Evolutionary conservation across 768 basidiomycete species (phyloP).

Genomic region (Suillus tomentosus): DNA sequence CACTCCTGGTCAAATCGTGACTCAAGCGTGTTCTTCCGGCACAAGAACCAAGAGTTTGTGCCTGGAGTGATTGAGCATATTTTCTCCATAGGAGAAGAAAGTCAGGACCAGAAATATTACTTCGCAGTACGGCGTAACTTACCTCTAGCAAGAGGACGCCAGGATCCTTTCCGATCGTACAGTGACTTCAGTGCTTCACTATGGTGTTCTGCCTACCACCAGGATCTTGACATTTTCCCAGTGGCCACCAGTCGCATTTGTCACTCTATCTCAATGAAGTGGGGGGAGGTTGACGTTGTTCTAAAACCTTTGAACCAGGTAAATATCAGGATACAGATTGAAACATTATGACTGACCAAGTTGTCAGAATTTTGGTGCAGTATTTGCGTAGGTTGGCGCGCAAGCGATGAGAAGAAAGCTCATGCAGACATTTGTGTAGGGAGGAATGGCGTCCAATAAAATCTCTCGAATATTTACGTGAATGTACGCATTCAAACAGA

Average conservation of each 20-base stretch:
- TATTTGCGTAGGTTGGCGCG: no score
- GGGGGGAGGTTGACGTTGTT: neutral
- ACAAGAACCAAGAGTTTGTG: neutral
- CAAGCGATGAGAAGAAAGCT: no score
- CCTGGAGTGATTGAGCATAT: neutral
- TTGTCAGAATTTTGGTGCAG: no score
- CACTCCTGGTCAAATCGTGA: neutral
- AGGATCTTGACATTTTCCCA: neutral
- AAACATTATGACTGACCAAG: no score
- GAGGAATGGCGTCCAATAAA: no score
- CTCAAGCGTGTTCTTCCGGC: neutral
- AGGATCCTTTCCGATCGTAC: neutral
- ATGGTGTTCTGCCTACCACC: neutral
- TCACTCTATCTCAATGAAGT: neutral
- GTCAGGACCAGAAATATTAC: neutral
- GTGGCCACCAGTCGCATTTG: neutral
- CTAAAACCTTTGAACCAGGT: neutral
- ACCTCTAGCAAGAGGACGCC: neutral
- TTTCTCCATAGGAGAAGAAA: neutral
- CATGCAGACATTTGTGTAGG: no score
- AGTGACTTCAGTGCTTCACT: neutral
- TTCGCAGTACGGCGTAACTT: neutral
- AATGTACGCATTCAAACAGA: no score
- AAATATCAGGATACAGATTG: neutral
- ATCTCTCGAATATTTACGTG: no score